phyloP scores from a whole-genome alignment of 2,329 filamentous ascomycete genomes.

The Knoxdaviesia proteae region DNA sequence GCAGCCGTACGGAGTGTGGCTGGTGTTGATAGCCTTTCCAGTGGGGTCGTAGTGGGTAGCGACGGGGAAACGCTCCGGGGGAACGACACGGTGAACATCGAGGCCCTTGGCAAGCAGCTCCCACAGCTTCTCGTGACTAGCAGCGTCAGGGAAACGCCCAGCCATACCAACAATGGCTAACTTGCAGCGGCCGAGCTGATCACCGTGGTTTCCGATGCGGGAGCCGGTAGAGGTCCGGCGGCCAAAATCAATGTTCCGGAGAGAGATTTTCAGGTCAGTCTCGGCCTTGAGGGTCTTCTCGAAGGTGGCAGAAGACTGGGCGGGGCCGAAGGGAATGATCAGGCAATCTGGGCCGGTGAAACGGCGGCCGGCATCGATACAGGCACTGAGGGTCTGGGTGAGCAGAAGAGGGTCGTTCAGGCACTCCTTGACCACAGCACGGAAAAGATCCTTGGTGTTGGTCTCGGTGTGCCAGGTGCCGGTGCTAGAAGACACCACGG shows the following conservation, averaged over 20 bases:
- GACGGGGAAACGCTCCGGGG: conserved; percentile 45
- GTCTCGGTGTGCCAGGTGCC: conserved; percentile 19
- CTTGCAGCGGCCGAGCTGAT: conserved; percentile 32
- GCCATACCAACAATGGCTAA: conserved; percentile 58
- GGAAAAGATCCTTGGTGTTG: conserved; percentile 20
- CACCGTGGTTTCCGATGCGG: conserved; percentile 24
- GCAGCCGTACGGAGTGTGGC: conserved; percentile 48
- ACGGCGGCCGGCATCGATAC: conserved; percentile 18
- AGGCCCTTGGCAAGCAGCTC: conserved; percentile 44
- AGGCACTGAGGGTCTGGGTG: conserved; percentile 24
- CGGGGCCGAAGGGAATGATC: conserved; percentile 28
- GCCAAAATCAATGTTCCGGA: conserved; percentile 16
- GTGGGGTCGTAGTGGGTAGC: conserved; percentile 46
- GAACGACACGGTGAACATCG: conserved; percentile 44
- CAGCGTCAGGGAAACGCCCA: conserved; percentile 21
- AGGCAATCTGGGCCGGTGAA: conserved; percentile 20
- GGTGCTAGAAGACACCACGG: conserved; percentile 28
- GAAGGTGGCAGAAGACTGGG: conserved; percentile 24
- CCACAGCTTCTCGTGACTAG: conserved; percentile 29
- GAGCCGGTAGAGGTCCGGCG: conserved; percentile 13
- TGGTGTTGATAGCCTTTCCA: conserved; percentile 47
- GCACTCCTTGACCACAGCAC: conserved; percentile 24
- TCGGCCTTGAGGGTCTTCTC: conserved; percentile 19
- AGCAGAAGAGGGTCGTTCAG: conserved; percentile 27
- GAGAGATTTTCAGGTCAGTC: conserved; percentile 20